Evolutionary conservation across 805 yeast genomes (phyloP), one percentile per base, ranked within the genome.

Genomic region (Saccharomycopsis fermentans): DNA sequence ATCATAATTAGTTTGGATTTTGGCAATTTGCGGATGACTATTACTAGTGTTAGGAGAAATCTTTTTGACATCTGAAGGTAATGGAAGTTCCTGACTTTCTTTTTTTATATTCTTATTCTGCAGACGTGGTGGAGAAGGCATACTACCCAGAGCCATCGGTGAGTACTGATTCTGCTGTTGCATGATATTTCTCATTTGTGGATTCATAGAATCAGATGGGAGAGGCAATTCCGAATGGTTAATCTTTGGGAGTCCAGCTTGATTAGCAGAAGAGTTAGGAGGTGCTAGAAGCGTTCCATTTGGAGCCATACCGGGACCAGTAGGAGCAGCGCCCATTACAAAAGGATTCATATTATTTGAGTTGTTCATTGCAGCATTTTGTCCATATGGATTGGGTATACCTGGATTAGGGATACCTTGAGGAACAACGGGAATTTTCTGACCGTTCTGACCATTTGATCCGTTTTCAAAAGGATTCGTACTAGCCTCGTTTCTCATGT

Each of bases 1-100:
- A 16, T 71, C 67, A 55, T 70, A 69, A 32, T 69, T 71, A 32
- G 68, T 70, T 54, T 69, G 69, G 19, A 69, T 67, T 58, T 69
- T 72, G 24, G 70, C 62, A 32, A 69, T 69, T 53, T 68, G 70
- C 3, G 70, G 66, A 39, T 65, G 62, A 64, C 71, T 65, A 17
- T 58, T 60, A 24, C 34, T 35, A 16, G 51, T 34, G 48, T 24
- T 35, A 9, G 58, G 58, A 26, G 14, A 52, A 26, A n/a, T 29
- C 6, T 24, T 24, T 40, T n/a, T 24, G 19, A 12, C 14, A 55
- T 58, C 60, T n/a, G 60, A 58, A 21, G 60, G 60, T 43, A 58
- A 48, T 26, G 60, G 60, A 27, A 58, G 48, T 27, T 48, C 50
- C 47, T 11, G 26, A 17, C 37, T 27, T 26, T 29, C 37, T 17